Evolutionary conservation across 2,329 filamentous ascomycete genomes (phyloP).

Genomic region (Septoria linicola): DNA sequence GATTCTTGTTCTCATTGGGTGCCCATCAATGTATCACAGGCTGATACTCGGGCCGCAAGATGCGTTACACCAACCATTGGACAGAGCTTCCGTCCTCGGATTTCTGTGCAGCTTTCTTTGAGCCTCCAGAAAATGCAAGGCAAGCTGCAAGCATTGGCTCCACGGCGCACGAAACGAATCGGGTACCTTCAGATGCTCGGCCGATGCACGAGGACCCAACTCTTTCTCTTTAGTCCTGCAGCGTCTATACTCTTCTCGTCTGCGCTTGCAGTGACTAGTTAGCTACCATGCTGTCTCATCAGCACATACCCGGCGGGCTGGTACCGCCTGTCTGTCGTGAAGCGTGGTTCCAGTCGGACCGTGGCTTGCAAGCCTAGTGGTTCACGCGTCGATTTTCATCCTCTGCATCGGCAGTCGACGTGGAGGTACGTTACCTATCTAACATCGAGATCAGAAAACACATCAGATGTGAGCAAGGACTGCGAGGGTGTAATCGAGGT

Average conservation of each 20-base stretch:
- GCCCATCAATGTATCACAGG: constrained; percentile 7
- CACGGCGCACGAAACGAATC: constrained; percentile 13
- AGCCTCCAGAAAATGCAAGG: constrained; percentile 18
- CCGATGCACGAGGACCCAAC: constrained; percentile 17
- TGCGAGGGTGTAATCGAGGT: neutral
- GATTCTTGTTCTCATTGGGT: constrained; percentile 5
- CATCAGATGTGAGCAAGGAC: constrained; percentile 11
- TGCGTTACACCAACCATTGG: constrained; percentile 22
- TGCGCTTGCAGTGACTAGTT: constrained; percentile 17
- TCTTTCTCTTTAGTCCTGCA: constrained; percentile 10
- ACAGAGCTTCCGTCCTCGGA: constrained; percentile 9
- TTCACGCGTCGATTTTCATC: constrained; percentile 8
- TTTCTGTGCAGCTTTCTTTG: constrained; percentile 9
- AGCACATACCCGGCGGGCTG: constrained; percentile 14
- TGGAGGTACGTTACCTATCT: constrained; percentile 6
- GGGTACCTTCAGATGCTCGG: constrained; percentile 1
- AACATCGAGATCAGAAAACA: constrained; percentile 4
- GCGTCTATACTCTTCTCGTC: constrained; percentile 13
- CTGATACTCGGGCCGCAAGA: constrained; percentile 11
- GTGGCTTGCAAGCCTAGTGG: constrained; percentile 12
- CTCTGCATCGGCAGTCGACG: constrained; percentile 4
- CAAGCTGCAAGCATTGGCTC: constrained; percentile 9
- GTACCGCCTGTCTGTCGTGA: constrained; percentile 16
- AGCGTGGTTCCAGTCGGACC: constrained; percentile 26
- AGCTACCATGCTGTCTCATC: constrained; percentile 7